Conservation (phyloP, 306 rosid species). For the Sindora glabra region DNA sequence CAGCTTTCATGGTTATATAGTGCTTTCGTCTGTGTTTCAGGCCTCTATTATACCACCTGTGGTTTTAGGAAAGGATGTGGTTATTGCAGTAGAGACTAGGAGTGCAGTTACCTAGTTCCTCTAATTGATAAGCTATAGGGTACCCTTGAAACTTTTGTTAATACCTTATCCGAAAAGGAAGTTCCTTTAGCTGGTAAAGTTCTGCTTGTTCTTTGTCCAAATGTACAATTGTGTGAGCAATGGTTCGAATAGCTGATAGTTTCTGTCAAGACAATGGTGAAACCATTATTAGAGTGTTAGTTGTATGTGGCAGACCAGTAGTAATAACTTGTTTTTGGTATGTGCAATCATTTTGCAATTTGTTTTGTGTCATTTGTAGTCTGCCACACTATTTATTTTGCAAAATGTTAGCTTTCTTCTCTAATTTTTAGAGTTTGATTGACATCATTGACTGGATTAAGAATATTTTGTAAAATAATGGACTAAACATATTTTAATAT, state of each 20-base stretch:
- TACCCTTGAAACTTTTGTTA: slow-evolving; percentile 18
- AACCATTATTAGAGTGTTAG: slow-evolving; percentile 54
- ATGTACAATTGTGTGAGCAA: slow-evolving; percentile 85
- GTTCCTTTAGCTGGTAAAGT: slow-evolving; percentile 18
- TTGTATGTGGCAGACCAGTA: slow-evolving; percentile 92
- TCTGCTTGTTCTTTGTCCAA: slow-evolving; percentile 80
- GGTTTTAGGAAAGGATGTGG: slow-evolving; percentile 70
- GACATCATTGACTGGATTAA: neutral
- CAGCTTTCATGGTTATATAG: slow-evolving; percentile 1
- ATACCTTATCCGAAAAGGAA: slow-evolving; percentile 28
- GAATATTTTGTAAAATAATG: no score
- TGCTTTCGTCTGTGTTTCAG: slow-evolving; percentile 40
- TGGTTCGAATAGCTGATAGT: slow-evolving; percentile 70
- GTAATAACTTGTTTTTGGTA: neutral
- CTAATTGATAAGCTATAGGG: slow-evolving; percentile 51
- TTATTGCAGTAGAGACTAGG: slow-evolving; percentile 94
- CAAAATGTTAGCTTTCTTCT: neutral
- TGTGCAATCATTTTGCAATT: neutral
- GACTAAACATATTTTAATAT: no score
- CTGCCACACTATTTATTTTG: neutral
- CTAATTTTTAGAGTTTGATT: neutral
- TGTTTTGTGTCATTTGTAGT: neutral
- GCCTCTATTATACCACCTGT: slow-evolving; percentile 81
- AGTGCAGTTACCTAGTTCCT: slow-evolving; percentile 81
- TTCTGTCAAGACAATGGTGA: slow-evolving; percentile 55